These are phyloP conservation scores for Aquanectria penicillioides DNA, from an alignment of 2,329 filamentous ascomycete genomes.

Conservation along the genomic window DNA sequence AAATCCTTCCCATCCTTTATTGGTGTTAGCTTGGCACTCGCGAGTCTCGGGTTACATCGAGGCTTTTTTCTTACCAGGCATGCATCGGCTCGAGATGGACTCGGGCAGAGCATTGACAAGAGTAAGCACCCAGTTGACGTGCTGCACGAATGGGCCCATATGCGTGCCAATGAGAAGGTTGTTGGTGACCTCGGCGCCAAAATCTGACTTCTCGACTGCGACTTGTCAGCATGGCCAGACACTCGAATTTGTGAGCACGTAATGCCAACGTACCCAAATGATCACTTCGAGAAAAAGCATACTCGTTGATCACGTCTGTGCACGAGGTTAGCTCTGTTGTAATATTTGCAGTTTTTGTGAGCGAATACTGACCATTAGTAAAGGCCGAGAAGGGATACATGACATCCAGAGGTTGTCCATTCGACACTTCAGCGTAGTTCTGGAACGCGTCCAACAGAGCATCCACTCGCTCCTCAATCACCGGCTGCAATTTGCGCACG, in stretches of 20 bases:
- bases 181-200: constrained; percentile 49
- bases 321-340: not conserved
- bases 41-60: not conserved
- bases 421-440: constrained; percentile 39
- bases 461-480: constrained; percentile 49
- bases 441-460: constrained; percentile 45
- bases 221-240: too few relatives aligned
- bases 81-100: constrained; percentile 46
- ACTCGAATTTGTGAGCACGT: not conserved
- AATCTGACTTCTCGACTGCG: constrained; percentile 47
- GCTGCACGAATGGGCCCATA: constrained; percentile 49
- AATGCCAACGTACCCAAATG: constrained; percentile 43
- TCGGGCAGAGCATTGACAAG: constrained; percentile 50
- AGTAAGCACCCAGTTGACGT: constrained; percentile 48
- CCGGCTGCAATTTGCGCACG: constrained; percentile 50
- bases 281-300: constrained; percentile 49
- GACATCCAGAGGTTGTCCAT: constrained; percentile 45
- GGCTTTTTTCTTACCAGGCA: constrained; percentile 40
- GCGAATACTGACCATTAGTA: constrained; percentile 45
- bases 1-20: constrained; percentile 48
- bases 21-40: not conserved
- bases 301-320: constrained; percentile 53
- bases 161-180: constrained; percentile 50
- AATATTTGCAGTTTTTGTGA: fast-evolving
- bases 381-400: constrained; percentile 52